Evolutionary conservation across 2,329 filamentous ascomycete genomes (phyloP).

Genomic region (Beauveria sp.): DNA sequence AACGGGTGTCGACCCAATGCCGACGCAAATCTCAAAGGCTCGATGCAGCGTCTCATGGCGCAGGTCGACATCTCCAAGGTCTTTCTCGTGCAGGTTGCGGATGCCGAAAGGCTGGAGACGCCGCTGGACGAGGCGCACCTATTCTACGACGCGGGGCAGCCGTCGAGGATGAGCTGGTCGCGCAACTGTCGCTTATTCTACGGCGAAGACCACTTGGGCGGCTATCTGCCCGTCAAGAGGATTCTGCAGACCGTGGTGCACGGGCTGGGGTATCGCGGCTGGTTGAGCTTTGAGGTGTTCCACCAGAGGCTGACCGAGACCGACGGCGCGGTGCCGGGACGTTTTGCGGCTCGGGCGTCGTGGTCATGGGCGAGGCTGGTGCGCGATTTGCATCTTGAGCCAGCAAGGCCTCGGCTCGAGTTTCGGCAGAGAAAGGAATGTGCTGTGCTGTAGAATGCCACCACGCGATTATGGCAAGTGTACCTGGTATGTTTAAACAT

Average conservation of each 20-base stretch:
- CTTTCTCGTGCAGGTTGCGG: slow-evolving; percentile 68
- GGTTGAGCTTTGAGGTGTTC: slow-evolving; percentile 67
- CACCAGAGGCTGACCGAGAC: slow-evolving; percentile 49
- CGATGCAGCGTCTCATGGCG: slow-evolving; percentile 44
- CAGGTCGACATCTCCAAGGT: slow-evolving; percentile 55
- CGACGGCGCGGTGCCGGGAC: slow-evolving; percentile 41
- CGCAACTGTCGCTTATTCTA: slow-evolving; percentile 59
- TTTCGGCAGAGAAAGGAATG: background rate
- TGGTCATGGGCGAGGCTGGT: slow-evolving; percentile 39
- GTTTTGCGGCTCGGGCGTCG: slow-evolving; percentile 44
- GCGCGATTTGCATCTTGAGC: slow-evolving; percentile 22
- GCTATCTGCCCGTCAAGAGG: slow-evolving; percentile 58
- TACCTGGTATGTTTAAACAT: too few species aligned
- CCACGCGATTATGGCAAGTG: background rate
- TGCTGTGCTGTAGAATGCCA: background rate
- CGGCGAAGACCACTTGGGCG: slow-evolving; percentile 51
- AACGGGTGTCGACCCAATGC: slow-evolving; percentile 45
- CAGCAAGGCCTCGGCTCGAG: background rate
- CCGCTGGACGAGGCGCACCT: slow-evolving; percentile 43
- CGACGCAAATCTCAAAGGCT: slow-evolving; percentile 43
- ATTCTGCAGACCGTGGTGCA: slow-evolving; percentile 56
- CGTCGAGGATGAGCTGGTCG: slow-evolving; percentile 65
- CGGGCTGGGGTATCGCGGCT: slow-evolving; percentile 58
- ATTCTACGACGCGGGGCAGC: slow-evolving; percentile 28
- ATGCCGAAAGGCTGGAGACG: slow-evolving; percentile 53